These are phyloP conservation scores for Gossypium aridum DNA, from an alignment of 441 rosid species.

Conservation along the genomic window DNA sequence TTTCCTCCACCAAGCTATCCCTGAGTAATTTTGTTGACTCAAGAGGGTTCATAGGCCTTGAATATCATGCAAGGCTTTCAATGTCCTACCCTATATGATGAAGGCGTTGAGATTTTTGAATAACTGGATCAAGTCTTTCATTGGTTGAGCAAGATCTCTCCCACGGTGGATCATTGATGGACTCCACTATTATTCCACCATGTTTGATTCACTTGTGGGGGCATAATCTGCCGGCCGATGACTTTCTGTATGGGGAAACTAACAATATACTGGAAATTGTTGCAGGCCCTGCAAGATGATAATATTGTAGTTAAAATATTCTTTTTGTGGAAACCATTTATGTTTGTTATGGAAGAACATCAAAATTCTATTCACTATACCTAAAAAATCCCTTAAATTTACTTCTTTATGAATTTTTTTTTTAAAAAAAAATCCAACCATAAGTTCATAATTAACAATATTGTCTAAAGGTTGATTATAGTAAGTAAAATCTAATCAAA, in stretches of 20 bases:
- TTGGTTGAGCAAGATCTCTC: constrained; percentile 55
- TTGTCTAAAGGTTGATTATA: background rate
- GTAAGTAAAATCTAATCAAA: background rate
- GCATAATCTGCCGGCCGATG: constrained; percentile 34
- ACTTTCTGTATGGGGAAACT: constrained; percentile 45
- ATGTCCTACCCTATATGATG: too few relatives aligned
- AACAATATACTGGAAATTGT: constrained; percentile 46
- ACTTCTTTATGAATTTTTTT: too few relatives aligned
- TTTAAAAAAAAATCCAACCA: too few relatives aligned
- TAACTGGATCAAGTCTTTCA: constrained; percentile 34
- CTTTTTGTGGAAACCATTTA: too few relatives aligned
- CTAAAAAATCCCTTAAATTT: too few relatives aligned
- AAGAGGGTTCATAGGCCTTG: too few relatives aligned
- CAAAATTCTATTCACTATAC: too few relatives aligned
- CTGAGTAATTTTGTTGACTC: constrained; percentile 48
- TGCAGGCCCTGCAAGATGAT: background rate
- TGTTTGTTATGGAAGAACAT: too few relatives aligned
- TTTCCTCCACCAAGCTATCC: constrained; percentile 49
- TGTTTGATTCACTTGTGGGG: constrained; percentile 48
- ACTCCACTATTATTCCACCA: constrained; percentile 54
- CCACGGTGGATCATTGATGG: constrained; percentile 44
- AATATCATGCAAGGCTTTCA: too few relatives aligned
- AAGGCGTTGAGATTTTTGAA: constrained; percentile 35
- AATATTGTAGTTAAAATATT: too few relatives aligned
- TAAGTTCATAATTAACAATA: background rate